phyloP scores from a whole-genome alignment of 176 grass and related monocot species.

The Dendrocalamus sinicus region DNA sequence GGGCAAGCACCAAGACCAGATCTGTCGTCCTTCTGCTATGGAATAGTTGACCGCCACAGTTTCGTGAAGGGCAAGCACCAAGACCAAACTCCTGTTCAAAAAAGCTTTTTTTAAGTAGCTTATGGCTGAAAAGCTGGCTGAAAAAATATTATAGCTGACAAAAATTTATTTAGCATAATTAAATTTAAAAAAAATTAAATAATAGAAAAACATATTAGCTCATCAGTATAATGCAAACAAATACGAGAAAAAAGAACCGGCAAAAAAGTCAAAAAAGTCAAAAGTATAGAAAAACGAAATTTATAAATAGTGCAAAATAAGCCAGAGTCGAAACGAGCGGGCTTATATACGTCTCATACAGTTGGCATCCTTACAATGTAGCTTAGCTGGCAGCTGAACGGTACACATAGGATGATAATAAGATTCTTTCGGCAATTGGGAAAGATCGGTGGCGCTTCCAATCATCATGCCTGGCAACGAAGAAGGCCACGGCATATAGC shows the following conservation, averaged over 20 bases:
- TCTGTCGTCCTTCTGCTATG: background rate
- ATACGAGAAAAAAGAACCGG: too few species aligned
- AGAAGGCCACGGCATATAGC: constrained; percentile 4
- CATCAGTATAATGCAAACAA: too few species aligned
- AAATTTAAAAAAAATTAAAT: too few species aligned
- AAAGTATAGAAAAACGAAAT: too few species aligned
- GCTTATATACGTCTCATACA: background rate
- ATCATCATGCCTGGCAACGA: constrained; percentile 4
- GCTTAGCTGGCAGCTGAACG: constrained; percentile 33
- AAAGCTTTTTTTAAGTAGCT: too few species aligned
- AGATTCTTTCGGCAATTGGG: constrained; percentile 27
- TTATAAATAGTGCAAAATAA: too few species aligned
- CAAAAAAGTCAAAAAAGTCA: too few species aligned
- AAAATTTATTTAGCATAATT: too few species aligned
- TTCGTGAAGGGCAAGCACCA: constrained; percentile 35
- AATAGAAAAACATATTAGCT: too few species aligned
- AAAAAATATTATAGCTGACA: too few species aligned
- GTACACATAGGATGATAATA: background rate
- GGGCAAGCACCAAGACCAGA: constrained; percentile 26
- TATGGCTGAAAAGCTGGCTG: too few species aligned
- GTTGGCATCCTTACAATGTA: background rate
- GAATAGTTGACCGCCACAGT: constrained; percentile 27
- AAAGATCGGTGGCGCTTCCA: constrained; percentile 10
- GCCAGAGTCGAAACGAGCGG: too few species aligned
- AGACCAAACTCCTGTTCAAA: background rate